Base-by-base conservation (phyloP, 768 basidiomycete species). In the Mycena crocata region DNA sequence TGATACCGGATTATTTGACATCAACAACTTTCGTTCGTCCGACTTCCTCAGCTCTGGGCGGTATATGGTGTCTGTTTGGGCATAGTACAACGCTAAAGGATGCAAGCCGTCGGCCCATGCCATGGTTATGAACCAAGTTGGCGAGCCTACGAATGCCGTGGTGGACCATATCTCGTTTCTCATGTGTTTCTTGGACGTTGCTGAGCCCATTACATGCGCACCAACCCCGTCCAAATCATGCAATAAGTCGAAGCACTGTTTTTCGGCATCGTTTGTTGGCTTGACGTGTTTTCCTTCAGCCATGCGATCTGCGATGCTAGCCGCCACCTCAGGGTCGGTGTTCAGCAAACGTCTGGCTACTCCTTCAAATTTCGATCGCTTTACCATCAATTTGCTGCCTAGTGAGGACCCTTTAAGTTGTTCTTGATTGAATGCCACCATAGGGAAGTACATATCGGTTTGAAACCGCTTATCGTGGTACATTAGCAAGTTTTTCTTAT, bases 361-460 rank as follows among this genome's bases (percentile, higher is more conserved):
- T 12, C 66, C 55, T 31, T 58, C 45, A 71, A 82, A 80, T 21
- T 72, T 67, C 1, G 37, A 49, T 23, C 66, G 72, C 46, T 80
- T 68, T 5, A 76, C 68, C 1, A 77, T 26, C 2, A 81, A 46
- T 59, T 71, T 81, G 4, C 81, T 74, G 4, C 73, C 76, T 0
- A 61, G 73, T 0, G 75, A 69, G 7, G 75, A 70, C 1, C 55
- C 60, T 45, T 77, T 78, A 3, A 84, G 74, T 50, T 83, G 84
- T 34, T 77, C 64, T 48, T 84, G 81, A 49, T 78, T 83, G 57
- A 83, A 84, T 0, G 75, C 76, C 15, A 82, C 66, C 17, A 84
- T 75, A 0, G 79, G 72, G 64, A 81, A 55, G 73, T 69, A 70
- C 5, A 12, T 10, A 45, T 78, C 75, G 14, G 39, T 49, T 57